These are phyloP conservation scores for Aspergillus pseudotamarii DNA, from an alignment of 2,329 filamentous ascomycete species.

Conservation along the genomic window DNA sequence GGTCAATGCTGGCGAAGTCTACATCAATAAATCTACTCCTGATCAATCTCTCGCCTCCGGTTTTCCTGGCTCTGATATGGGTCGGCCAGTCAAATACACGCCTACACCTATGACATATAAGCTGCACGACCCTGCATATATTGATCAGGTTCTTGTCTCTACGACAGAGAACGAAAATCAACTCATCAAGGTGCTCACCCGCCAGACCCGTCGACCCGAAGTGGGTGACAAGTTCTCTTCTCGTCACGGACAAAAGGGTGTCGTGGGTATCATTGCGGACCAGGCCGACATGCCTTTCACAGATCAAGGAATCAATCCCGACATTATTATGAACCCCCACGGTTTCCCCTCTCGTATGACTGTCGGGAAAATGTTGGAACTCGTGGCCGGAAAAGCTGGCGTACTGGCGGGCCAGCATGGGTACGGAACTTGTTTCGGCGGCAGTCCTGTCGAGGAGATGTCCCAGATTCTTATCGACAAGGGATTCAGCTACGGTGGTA, in stretches of 20 bases:
- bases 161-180: conserved; percentile 83
- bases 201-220: conserved; percentile 94
- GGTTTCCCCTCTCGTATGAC: conserved; percentile 99
- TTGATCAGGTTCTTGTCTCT: conserved; percentile 95
- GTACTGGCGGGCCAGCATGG: conserved; percentile 82
- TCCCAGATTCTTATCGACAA: conserved; percentile 78
- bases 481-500: conserved; percentile 95
- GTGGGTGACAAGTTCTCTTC: conserved; percentile 99
- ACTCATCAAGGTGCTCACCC: conserved; percentile 89
- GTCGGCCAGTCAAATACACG: conserved; percentile 45
- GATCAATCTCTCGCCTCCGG: conserved; percentile 74
- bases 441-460: conserved; percentile 85
- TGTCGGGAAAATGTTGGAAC: conserved; percentile 95
- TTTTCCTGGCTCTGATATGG: conserved; percentile 62
- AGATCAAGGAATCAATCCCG: conserved; percentile 85
- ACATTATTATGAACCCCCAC: conserved; percentile 99
- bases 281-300: conserved; percentile 97
- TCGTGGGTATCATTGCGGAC: conserved; percentile 93
- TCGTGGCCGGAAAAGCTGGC: conserved; percentile 90
- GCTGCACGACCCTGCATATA: conserved; percentile 80
- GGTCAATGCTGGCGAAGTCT: conserved; percentile 77
- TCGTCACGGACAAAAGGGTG: conserved; percentile 96
- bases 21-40: conserved; percentile 87
- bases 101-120: conserved; percentile 67
- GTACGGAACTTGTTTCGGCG: conserved; percentile 88